Conservation (phyloP, 306 rosid genomes). For the Cucurbita ficifolia region DNA sequence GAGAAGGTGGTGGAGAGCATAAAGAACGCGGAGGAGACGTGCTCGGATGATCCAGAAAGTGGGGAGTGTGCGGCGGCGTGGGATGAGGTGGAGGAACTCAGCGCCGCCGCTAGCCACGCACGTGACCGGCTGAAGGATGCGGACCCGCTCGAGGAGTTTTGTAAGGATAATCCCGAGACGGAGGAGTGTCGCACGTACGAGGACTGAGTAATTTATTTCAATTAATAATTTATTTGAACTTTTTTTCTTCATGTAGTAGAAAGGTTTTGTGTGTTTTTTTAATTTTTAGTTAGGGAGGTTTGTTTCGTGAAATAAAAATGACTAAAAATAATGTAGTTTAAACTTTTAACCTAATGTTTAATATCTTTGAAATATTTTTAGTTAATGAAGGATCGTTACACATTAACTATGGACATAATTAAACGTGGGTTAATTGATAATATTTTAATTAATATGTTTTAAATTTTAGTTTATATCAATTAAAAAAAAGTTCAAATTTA, state of each 20-base stretch:
- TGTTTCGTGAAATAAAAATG: not conserved
- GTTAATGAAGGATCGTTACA: too few relatives aligned
- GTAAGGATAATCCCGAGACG: constrained; percentile 77
- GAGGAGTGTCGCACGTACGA: constrained; percentile 84
- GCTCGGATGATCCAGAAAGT: constrained; percentile 56
- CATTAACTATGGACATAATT: too few relatives aligned
- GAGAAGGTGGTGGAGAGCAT: constrained; percentile 82
- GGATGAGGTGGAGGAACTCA: constrained; percentile 98
- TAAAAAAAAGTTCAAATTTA: too few relatives aligned
- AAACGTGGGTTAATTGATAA: too few relatives aligned
- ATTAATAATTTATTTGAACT: not conserved
- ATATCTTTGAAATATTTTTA: too few relatives aligned
- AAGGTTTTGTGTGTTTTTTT: not conserved
- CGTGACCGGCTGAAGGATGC: constrained; percentile 43
- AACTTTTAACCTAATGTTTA: too few relatives aligned
- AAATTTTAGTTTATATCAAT: too few relatives aligned
- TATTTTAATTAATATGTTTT: too few relatives aligned
- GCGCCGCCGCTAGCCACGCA: constrained; percentile 97
- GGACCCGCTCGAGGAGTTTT: constrained; percentile 66
- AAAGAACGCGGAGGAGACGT: constrained; percentile 60
- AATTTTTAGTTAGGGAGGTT: not conserved
- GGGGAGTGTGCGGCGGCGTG: constrained; percentile 95
- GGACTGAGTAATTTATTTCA: constrained; percentile 16
- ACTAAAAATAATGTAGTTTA: not conserved
- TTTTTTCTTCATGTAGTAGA: not conserved